phyloP scores from a whole-genome alignment of 768 basidiomycete genomes.

The Macrolepiota fuliginosa region DNA sequence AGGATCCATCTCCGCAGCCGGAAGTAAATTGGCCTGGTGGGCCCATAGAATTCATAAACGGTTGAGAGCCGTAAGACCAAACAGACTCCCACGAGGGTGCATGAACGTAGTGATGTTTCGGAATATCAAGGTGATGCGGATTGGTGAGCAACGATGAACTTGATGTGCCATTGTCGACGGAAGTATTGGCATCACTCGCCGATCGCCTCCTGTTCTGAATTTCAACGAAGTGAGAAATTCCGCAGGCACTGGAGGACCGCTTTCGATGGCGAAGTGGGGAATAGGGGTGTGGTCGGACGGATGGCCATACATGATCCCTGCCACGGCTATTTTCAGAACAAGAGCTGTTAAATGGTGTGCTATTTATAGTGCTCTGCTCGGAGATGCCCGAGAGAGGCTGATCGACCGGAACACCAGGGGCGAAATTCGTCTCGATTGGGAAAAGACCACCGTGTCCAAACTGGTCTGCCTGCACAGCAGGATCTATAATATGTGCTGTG shows the following conservation, averaged over 20 bases:
- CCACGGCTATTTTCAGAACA: background rate
- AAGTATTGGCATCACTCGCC: background rate
- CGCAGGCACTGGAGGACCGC: background rate
- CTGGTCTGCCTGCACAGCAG: background rate
- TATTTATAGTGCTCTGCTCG: constrained; percentile 9
- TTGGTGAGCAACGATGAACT: background rate
- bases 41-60: too few relatives aligned
- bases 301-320: background rate
- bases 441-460: background rate
- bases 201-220: background rate
- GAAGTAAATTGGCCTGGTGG: too few relatives aligned
- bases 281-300: background rate
- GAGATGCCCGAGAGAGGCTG: constrained; percentile 4
- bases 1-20: background rate
- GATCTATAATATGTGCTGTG: background rate
- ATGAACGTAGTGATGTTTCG: background rate
- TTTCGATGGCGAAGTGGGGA: background rate
- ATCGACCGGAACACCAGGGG: background rate
- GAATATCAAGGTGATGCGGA: background rate
- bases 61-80: background rate
- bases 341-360: constrained; percentile 1
- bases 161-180: background rate
- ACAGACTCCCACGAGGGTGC: background rate
- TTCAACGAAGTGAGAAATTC: background rate
- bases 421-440: constrained; percentile 3